phyloP scores from a whole-genome alignment of 2,329 filamentous ascomycete species.

The Fusarium devonianum region DNA sequence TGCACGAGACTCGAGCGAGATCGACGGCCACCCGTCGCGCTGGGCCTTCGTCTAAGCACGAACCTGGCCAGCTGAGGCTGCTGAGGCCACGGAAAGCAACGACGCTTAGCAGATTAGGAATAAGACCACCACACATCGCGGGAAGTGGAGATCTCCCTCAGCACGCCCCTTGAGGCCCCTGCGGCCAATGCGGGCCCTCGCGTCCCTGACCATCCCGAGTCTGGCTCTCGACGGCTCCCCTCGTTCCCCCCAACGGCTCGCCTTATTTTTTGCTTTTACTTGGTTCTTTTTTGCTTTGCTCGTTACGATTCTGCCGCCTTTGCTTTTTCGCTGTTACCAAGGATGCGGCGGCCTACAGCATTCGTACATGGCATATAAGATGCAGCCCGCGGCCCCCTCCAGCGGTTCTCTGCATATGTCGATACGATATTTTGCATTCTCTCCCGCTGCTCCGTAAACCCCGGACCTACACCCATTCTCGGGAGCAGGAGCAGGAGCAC shows the following conservation, averaged over 20 bases:
- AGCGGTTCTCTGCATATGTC: background rate
- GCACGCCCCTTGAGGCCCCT: constrained; percentile 8
- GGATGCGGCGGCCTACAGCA: background rate
- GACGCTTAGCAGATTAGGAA: constrained; percentile 31
- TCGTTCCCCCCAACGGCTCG: constrained; percentile 9
- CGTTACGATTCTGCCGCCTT: background rate
- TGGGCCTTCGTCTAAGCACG: too few species aligned
- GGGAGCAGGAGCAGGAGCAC: too few species aligned
- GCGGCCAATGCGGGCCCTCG: background rate
- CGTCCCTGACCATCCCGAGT: constrained; percentile 15
- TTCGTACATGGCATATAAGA: background rate
- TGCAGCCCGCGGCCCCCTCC: background rate
- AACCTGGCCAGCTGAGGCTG: too few species aligned
- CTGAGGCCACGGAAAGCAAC: background rate
- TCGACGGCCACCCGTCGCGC: too few species aligned
- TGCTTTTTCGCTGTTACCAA: constrained; percentile 2
- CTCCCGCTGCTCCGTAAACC: too few species aligned
- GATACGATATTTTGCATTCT: constrained; percentile 10
- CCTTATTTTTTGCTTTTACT: constrained; percentile 16
- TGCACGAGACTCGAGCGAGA: too few species aligned
- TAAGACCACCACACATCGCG: constrained; percentile 26
- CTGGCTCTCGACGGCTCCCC: background rate
- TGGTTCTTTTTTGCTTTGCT: background rate
- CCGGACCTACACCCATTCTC: background rate
- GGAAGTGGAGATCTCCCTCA: constrained; percentile 24